phyloP scores from a whole-genome alignment of 2,329 filamentous ascomycete species.

The Pestalotiopsis sp. region DNA sequence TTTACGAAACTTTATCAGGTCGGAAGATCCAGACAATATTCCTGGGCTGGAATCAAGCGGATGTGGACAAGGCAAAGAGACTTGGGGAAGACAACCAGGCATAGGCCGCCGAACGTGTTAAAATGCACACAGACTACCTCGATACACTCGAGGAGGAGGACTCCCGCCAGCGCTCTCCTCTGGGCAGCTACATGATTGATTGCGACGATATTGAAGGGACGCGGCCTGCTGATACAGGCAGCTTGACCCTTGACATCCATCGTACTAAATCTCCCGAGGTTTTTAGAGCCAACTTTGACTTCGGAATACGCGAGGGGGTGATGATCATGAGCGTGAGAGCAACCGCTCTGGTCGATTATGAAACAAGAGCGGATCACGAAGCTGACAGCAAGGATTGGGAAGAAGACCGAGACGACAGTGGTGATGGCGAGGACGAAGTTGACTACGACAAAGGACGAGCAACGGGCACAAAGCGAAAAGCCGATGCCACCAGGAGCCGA shows the following conservation, averaged over 20 bases:
- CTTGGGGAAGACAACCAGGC: background rate
- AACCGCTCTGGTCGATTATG: background rate
- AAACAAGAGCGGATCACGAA: background rate
- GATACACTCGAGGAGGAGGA: background rate
- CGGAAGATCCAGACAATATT: background rate
- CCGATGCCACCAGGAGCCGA: background rate
- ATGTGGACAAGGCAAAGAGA: background rate
- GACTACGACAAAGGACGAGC: background rate
- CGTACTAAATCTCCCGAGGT: background rate
- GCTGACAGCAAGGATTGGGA: background rate
- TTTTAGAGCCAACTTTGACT: background rate
- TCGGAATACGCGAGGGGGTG: background rate
- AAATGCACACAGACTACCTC: background rate
- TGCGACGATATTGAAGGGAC: background rate
- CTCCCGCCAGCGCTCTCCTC: background rate
- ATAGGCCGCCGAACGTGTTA: background rate
- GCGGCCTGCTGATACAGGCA: background rate
- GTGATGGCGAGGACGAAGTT: background rate
- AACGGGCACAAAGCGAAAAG: background rate
- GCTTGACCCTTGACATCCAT: background rate
- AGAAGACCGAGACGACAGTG: background rate
- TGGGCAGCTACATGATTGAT: background rate
- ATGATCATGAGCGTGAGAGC: background rate
- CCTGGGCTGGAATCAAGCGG: background rate
- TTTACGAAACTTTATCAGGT: background rate